Evolutionary conservation across 1,284 basidiomycete species (phyloP), one percentile per base, ranked within the genome.

Genomic region (Trametes pubescens): DNA sequence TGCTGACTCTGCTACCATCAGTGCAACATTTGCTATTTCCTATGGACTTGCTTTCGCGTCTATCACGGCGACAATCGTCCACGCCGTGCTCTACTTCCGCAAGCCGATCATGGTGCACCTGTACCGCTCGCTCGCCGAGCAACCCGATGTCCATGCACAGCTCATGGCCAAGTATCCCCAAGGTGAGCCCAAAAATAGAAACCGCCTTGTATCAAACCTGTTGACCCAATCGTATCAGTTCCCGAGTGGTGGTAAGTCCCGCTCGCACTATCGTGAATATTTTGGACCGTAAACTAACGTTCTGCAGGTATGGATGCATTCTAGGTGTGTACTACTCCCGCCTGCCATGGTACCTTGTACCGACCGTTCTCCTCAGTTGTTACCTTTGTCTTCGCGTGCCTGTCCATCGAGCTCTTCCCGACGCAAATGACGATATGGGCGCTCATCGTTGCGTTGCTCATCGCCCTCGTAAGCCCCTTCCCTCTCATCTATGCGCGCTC

Each of bases 91-190:
- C n/a, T 89, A 92, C 74, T 92, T 95, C 77, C 89, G 91, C 66
- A 87, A 86, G 67, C 86, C 88, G 47, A 90, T 96, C 62, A 85
- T 86, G 77, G 74, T 82, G 24, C 86, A 87, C 54, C 83, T 87
- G 26, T 76, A 89, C 38, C 80, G 84, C 32, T 84, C 86, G 37
- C 75, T 89, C 54, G 78, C 83, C 29, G 92, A 94, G 72, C 89
- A 91, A 68, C 90, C 92, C 6, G 94, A 96, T 74, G 86, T 96
- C n/a, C 94, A 96, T 75, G 87, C 87, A 9, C 81, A 83, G 51
- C 81, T 96, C 37, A 96, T 96, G 94, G 79, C 86, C 10, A 79
- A 81, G 44, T 96, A 96, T 76, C 84, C 82, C 0, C 87, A 91
- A 72, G 74, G 75, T 74, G 47, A 29, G 68, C 49, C 18, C 22